Percentiles rank a stretch among this genome's conserved stretches.
Evolutionary conservation across 2,329 filamentous ascomycete species (phyloP).

Genomic region (Fusarium buxicola): DNA sequence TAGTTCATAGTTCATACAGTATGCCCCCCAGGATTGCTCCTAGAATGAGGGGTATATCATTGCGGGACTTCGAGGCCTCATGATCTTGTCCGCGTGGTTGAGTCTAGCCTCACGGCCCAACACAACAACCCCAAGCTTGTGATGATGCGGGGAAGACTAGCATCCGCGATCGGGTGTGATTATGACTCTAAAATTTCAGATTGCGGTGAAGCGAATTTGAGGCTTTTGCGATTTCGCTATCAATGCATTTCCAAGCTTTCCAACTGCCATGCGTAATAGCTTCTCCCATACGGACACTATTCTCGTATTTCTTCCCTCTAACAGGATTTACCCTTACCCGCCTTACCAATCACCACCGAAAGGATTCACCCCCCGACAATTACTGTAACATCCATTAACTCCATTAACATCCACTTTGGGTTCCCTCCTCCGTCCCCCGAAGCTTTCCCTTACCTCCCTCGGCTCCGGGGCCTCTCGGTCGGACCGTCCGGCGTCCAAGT

Average conservation of each 20-base stretch:
- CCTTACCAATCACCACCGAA: conserved; percentile 1
- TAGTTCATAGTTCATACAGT: conserved; percentile 1
- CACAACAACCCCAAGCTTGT: conserved; percentile 25
- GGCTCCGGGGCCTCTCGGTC: conserved; percentile 22
- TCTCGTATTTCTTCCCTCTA: conserved; percentile 14
- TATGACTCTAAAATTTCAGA: conserved; percentile 23
- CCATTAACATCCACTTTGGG: background rate
- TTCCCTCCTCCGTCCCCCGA: conserved; percentile 23
- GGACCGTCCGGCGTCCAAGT: conserved; percentile 23
- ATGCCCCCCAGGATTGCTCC: conserved; percentile 8
- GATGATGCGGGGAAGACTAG: conserved; percentile 32
- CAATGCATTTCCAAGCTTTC: background rate
- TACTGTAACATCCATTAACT: background rate
- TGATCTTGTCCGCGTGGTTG: conserved; percentile 37
- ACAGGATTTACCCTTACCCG: conserved; percentile 18
- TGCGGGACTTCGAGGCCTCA: conserved; percentile 27
- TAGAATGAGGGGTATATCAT: conserved; percentile 5
- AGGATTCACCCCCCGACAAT: background rate
- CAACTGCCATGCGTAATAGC: background rate
- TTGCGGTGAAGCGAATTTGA: conserved; percentile 25
- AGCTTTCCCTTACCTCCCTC: conserved; percentile 10
- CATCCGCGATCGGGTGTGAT: conserved; percentile 15
- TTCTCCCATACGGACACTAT: conserved; percentile 9
- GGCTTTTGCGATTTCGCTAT: background rate
- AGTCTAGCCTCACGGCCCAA: conserved; percentile 32